A percentile compares a stretch with the other conserved stretches of the same genome.
Conservation (phyloP, 1,284 basidiomycete genomes). For the Leccinum solheimii region DNA sequence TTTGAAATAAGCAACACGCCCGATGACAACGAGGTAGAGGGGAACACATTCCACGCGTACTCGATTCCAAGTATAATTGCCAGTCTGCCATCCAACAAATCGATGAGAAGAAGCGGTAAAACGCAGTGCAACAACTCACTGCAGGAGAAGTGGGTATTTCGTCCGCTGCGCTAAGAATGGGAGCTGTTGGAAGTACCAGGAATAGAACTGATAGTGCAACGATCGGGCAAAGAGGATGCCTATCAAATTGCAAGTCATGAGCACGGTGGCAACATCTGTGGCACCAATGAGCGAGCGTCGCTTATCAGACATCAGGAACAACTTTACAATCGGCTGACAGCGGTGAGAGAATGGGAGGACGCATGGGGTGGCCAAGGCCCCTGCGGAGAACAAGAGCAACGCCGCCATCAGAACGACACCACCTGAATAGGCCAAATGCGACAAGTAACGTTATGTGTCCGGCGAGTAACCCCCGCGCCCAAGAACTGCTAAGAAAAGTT, state of each 20-base stretch:
- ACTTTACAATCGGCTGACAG: slow-evolving; percentile 63
- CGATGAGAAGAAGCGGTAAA: background rate
- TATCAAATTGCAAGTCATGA: slow-evolving; percentile 91
- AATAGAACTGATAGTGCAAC: slow-evolving; percentile 98
- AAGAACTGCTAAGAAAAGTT: slow-evolving; percentile 66
- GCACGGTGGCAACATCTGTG: slow-evolving; percentile 75
- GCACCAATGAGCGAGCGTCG: slow-evolving; percentile 9
- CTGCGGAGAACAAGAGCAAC: slow-evolving; percentile 53
- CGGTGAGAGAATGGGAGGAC: slow-evolving; percentile 45
- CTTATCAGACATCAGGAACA: slow-evolving; percentile 3
- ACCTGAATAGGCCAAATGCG: slow-evolving; percentile 70
- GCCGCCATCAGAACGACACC: slow-evolving; percentile 72
- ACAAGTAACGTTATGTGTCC: slow-evolving; percentile 65
- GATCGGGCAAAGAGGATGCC: slow-evolving; percentile 94
- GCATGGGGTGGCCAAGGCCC: slow-evolving; percentile 54
- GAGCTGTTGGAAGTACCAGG: slow-evolving; percentile 96
- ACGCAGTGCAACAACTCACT: slow-evolving; percentile 46
- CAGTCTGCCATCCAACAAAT: slow-evolving; percentile 47
- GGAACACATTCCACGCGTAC: slow-evolving; percentile 87
- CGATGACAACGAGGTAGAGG: slow-evolving; percentile 77
- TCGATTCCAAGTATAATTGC: slow-evolving; percentile 66
- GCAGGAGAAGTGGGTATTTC: slow-evolving; percentile 57
- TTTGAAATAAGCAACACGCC: slow-evolving; percentile 61
- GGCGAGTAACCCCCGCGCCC: slow-evolving; percentile 65
- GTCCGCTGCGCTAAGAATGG: slow-evolving; percentile 83